phyloP scores from a whole-genome alignment of 441 rosid species.

The Populus hybrid region DNA sequence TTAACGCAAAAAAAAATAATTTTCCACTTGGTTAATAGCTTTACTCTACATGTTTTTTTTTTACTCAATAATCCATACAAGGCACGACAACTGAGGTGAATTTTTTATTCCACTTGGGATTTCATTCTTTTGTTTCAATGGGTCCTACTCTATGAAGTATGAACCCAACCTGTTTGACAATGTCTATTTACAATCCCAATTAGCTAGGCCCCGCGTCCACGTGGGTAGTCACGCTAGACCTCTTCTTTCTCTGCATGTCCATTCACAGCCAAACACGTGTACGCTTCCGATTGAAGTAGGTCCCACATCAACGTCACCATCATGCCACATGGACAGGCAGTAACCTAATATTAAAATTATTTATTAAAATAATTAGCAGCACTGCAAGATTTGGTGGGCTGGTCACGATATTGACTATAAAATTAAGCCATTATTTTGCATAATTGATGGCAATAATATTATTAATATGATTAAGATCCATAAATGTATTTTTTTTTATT shows the following conservation, averaged over 20 bases:
- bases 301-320: constrained; percentile 1
- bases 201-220: constrained; percentile 24
- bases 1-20: no score
- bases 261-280: constrained; percentile 26
- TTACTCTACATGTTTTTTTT: no score
- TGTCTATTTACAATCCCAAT: constrained; percentile 11
- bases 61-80: not conserved
- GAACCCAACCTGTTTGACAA: constrained; percentile 23
- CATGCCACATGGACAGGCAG: constrained; percentile 13
- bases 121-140: constrained; percentile 1
- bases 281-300: not conserved
- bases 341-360: not conserved
- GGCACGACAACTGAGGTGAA: not conserved
- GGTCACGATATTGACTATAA: constrained; percentile 9
- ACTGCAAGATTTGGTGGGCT: not conserved
- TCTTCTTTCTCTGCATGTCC: not conserved
- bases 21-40: no score
- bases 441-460: not conserved
- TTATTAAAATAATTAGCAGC: not conserved
- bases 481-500: no score
- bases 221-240: constrained; percentile 7
- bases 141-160: constrained; percentile 13
- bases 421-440: not conserved
- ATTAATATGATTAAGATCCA: no score
- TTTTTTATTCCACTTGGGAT: constrained; percentile 20